phyloP scores from a whole-genome alignment of 495 filamentous ascomycete genomes.

The Endocarpon pusillum region DNA sequence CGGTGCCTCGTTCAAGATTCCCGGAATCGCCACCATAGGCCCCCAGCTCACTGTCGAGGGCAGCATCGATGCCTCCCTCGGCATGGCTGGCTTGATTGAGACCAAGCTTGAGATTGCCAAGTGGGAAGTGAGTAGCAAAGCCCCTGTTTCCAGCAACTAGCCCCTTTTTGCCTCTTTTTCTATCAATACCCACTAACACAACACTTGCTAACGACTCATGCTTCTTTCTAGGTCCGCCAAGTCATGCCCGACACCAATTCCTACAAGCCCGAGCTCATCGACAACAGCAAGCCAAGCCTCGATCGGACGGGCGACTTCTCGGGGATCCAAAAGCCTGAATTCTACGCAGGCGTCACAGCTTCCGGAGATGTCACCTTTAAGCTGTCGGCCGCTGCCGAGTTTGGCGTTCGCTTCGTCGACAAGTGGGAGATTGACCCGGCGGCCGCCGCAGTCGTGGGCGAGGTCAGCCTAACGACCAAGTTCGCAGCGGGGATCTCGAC shows the following conservation, averaged over 20 bases:
- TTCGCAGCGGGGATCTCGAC: conserved; percentile 5
- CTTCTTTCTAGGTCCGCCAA: no score
- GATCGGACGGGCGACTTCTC: conserved; percentile 4
- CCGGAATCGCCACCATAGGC: conserved; percentile 19
- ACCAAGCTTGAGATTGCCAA: conserved; percentile 6
- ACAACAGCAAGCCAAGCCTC: conserved; percentile 10
- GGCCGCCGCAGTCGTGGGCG: conserved; percentile 10
- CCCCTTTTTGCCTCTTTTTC: no score
- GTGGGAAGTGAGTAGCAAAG: conserved; percentile 12
- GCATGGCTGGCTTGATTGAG: conserved; percentile 8
- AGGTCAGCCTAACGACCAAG: conserved; percentile 9
- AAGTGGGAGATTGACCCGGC: conserved; percentile 9
- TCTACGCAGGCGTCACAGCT: conserved; percentile 7
- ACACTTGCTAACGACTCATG: no score
- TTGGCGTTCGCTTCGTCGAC: conserved; percentile 14
- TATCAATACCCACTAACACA: no score
- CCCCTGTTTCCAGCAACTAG: no score
- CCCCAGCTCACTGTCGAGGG: conserved; percentile 15
- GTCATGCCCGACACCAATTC: no score
- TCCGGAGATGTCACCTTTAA: no score
- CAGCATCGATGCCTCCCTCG: conserved; percentile 7
- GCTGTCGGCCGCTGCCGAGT: conserved; percentile 11
- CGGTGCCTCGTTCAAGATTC: conserved; percentile 16
- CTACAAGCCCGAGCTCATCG: no score
- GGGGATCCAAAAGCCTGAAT: no score